Base-by-base conservation (phyloP, 2,329 filamentous ascomycete species). In the Alternaria brassicicola region DNA sequence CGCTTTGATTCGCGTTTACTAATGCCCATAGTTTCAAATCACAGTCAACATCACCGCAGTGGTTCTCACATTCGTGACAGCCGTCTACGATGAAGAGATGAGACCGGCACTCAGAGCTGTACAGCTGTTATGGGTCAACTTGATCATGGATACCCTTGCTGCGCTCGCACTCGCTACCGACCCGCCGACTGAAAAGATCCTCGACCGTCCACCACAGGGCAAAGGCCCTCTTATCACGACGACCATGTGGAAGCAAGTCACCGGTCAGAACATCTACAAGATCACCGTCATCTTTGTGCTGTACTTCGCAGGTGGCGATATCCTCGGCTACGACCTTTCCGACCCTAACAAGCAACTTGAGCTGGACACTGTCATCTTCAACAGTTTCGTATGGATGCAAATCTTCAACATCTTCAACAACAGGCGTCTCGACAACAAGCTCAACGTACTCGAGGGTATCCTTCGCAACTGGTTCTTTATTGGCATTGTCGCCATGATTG, bases 1-100 rank as follows among this genome's bases (percentile, higher is more conserved):
- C n/a, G 4, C 4, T n/a, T 7, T 17, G 1, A 12, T 10, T 13
- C 25, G 23, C 7, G 2, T 6, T 17, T 19, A 23, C 64, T 67
- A 50, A 68, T 51, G 6, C 2, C 2, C 8, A 5, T 35, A 69
- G 51, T 98, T 98, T 78, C 86, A 98, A 65, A 98, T 99, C 77
- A 97, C 93, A 6, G 97, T 94, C 62, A 98, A 98, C 82, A 98
- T 98, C 68, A 95, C 94, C 67, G 94, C 97, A 78, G 95, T 98
- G 25, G 91, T 98, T 23, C 97, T 94, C 6, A 97, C 98, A 77
- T 98, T 98, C 84, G 80, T 98, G 69, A 97, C 94, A 10, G 94
- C 95, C n/a, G 92, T 94, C 6, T 84, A 96, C 51, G 93, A 94
- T 65, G 47, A 55, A 1, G 54, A 68, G n/a, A 96, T 97, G 92